Conservation (phyloP, 2,329 filamentous ascomycete species). For the Fusarium sp. region DNA sequence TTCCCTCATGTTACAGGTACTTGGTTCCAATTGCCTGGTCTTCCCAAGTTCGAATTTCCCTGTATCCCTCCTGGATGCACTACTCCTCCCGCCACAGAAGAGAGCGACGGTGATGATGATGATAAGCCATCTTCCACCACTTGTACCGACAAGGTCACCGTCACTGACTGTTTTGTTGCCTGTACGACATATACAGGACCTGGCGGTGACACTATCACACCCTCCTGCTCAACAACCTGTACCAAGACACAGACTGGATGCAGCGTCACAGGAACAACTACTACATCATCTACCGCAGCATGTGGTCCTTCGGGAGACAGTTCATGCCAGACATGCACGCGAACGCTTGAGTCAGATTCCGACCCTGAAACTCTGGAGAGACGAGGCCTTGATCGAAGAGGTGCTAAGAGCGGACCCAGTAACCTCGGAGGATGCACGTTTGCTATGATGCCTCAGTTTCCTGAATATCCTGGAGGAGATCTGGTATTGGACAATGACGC, state of each 20-base stretch:
- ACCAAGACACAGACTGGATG: slow-evolving; percentile 31
- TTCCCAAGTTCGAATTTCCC: slow-evolving; percentile 28
- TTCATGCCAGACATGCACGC: no score
- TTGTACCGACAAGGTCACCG: slow-evolving; percentile 29
- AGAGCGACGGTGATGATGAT: not conserved
- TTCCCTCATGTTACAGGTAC: slow-evolving; percentile 5
- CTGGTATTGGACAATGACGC: no score
- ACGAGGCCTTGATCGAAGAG: no score
- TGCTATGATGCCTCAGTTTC: no score
- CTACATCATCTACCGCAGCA: slow-evolving; percentile 1
- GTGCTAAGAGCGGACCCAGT: no score
- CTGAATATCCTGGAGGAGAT: no score
- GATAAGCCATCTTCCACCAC: not conserved
- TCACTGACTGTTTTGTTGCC: slow-evolving; percentile 33
- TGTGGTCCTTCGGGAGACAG: not conserved
- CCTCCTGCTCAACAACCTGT: slow-evolving; percentile 26
- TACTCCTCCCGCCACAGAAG: not conserved
- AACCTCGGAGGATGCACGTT: no score
- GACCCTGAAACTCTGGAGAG: not conserved
- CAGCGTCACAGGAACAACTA: slow-evolving; percentile 12
- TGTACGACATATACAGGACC: slow-evolving; percentile 26
- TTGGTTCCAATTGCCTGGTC: not conserved
- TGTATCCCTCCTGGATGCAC: slow-evolving; percentile 28
- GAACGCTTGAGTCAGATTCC: no score
- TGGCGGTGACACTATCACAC: not conserved